Evolutionary conservation across 2,329 filamentous ascomycete species (phyloP), one percentile per base, ranked within the genome.

Genomic region (Cladosporium halotolerans): DNA sequence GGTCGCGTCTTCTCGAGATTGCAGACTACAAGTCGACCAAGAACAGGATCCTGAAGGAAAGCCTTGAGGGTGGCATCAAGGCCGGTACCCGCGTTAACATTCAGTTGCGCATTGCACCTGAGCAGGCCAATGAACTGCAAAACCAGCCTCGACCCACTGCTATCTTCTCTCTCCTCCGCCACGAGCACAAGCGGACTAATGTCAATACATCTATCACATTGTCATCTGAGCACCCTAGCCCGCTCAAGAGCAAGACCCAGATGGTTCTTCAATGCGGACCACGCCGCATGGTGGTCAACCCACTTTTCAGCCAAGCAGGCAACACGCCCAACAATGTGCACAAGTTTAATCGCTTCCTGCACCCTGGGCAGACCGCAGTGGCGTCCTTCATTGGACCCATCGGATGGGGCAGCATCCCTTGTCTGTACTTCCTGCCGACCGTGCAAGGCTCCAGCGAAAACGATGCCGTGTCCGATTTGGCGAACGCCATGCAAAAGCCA

Each of bases 261-360:
- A 76, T 99, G 57, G 85, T 99, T 57, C 80, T 95, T 52, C 93
- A 97, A 72, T 95, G 88, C 67, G 93, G 93, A 18, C 84, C 92
- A 9, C 85, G 93, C 48, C 83, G 93, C 47, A 84, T 96, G 65
- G 75, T 91, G 55, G 83, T 96, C 72, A 92, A 93, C 65, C 93
- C 93, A 9, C 77, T 97, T 43, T 96, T 92, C 76, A 96, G 91
- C 0, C 83, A 88, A 66, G 78, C 82, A n/a, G 92, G 91, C 53
- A 89, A 86, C 66, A 96, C 92, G 0, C 88, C 89, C 45, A 97
- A 97, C 73, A 86, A 99, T 66, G 91, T 99, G 11, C 91, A 97
- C 79, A 99, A 99, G 71, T 97, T 90, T 72, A 88, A 89, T 70
- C 86, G 92, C 31, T 99, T 83, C 74, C 74, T 97, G 5, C 90